Base-by-base conservation (phyloP, 192 early-diverging fungal species). In the Piromyces finnis region DNA sequence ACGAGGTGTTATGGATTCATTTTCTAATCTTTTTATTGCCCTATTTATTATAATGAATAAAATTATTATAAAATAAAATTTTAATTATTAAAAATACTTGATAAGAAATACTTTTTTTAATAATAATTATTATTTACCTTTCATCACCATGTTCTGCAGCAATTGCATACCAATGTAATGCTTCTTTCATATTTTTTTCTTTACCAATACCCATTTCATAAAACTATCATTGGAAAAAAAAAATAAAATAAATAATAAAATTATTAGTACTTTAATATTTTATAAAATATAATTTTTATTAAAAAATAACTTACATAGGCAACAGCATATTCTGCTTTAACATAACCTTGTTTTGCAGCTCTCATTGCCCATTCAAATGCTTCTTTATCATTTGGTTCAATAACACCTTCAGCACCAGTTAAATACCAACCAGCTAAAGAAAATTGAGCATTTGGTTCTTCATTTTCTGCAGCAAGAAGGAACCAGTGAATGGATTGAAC, bases 171-270 rank as follows among this genome's bases (percentile, higher is more conserved):
- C 80, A 81, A 35, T n/a, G 22, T 17, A 68, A n/a, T 5, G 80
- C 80, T 35, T 59, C 35, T 18, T 35, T 12, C 29, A 77, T 35
- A 30, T 81, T 68, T 7, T 77, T 30, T 79, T 30, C 28, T 77
- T 35, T 68, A 35, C 80, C 80, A 29, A 81, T 81, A 29, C 80
- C 80, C 30, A 68, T 81, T 79, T 81, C 80, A 37, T 78, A 81
- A 28, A 81, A 81, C 35, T 36, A 77, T 37, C 13, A 37, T 12
- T 14, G 1, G 5, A 37, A 37, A 37, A 37, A 12, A 37, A 37
- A 14, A 37, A 29, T 36, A 80, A 22, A 28, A 28, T n/a, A 30
- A 28, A 15, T 51, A 79, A 28, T 7, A 59, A 81, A n/a, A n/a
- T n/a, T n/a, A n/a, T n/a, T n/a, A n/a, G n/a, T n/a, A n/a, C n/a